A percentile compares a stretch with the other conserved stretches of the same genome.
phyloP scores from a whole-genome alignment of 129 eudicot genomes.

The Logfia minima region DNA sequence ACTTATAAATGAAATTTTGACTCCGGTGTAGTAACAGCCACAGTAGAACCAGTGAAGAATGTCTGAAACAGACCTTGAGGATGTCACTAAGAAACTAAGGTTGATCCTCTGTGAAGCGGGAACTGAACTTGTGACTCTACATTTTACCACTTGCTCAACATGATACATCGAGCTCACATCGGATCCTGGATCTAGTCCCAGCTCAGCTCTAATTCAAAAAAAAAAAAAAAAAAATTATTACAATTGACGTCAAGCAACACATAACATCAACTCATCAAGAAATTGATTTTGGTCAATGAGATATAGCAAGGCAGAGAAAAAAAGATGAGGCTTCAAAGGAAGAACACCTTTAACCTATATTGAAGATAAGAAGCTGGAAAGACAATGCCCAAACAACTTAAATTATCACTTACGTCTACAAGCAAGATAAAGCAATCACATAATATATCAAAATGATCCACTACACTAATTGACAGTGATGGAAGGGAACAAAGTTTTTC shows the following conservation, averaged over 20 bases:
- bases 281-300: not conserved
- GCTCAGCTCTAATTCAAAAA: conserved; percentile 64
- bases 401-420: not conserved
- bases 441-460: not conserved
- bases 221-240: conserved; percentile 16
- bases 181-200: conserved; percentile 77
- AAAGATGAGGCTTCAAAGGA: not conserved
- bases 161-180: conserved; percentile 74
- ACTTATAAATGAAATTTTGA: not conserved
- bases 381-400: not conserved
- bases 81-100: conserved; percentile 68
- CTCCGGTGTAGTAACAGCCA: not conserved
- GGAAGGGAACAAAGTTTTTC: not conserved
- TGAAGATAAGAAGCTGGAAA: not conserved
- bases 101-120: conserved; percentile 70
- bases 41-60: not conserved
- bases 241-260: not conserved
- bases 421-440: not conserved
- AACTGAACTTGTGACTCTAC: conserved; percentile 76
- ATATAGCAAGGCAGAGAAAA: not conserved
- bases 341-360: conserved; percentile 8
- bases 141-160: conserved; percentile 89
- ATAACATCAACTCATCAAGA: not conserved
- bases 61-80: conserved; percentile 50
- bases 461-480: not conserved